A percentile compares a stretch with the other conserved stretches of the same genome.
phyloP scores from a whole-genome alignment of 2,329 filamentous ascomycete genomes.

The Talaromyces sp. region DNA sequence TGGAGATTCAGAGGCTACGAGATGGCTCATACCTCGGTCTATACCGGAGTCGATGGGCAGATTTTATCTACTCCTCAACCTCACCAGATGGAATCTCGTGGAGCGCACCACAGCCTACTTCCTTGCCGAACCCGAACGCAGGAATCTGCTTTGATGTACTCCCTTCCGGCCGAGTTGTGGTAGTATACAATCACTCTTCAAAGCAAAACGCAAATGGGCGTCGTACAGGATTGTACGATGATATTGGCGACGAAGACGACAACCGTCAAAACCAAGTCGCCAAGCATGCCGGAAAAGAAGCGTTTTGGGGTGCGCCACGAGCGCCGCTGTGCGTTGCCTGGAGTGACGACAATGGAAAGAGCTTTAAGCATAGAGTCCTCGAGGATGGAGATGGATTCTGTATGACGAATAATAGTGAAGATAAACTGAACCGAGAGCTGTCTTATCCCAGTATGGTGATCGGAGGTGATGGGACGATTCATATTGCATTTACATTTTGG shows the following conservation, averaged over 20 bases:
- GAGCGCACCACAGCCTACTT: slow-evolving; percentile 29
- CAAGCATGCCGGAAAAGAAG: slow-evolving; percentile 29
- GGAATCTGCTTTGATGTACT: slow-evolving; percentile 38
- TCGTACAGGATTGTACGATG: slow-evolving; percentile 41
- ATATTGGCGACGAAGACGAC: slow-evolving; percentile 39
- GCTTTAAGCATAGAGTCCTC: slow-evolving; percentile 35
- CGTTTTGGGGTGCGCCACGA: slow-evolving; percentile 41
- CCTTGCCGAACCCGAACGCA: slow-evolving; percentile 42
- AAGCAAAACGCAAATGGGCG: slow-evolving; percentile 27
- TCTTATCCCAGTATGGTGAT: slow-evolving; percentile 42
- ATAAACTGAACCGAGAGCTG: slow-evolving; percentile 39
- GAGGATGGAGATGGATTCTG: slow-evolving; percentile 45
- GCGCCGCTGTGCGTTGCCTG: slow-evolving; percentile 20
- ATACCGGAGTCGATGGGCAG: slow-evolving; percentile 43
- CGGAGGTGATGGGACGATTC: slow-evolving; percentile 19
- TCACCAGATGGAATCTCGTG: slow-evolving; percentile 38
- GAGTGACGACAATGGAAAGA: slow-evolving; percentile 31
- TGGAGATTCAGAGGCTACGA: slow-evolving; percentile 35
- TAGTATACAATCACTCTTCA: slow-evolving; percentile 40
- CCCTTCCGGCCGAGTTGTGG: slow-evolving; percentile 28
- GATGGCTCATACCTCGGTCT: slow-evolving; percentile 31
- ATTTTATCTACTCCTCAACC: slow-evolving; percentile 38
- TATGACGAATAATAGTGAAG: slow-evolving; percentile 41
- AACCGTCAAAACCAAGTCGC: slow-evolving; percentile 35
- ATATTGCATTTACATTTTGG: slow-evolving; percentile 42